Conservation (phyloP, 495 filamentous ascomycete species). For the Aspergillus sclerotioniger region DNA sequence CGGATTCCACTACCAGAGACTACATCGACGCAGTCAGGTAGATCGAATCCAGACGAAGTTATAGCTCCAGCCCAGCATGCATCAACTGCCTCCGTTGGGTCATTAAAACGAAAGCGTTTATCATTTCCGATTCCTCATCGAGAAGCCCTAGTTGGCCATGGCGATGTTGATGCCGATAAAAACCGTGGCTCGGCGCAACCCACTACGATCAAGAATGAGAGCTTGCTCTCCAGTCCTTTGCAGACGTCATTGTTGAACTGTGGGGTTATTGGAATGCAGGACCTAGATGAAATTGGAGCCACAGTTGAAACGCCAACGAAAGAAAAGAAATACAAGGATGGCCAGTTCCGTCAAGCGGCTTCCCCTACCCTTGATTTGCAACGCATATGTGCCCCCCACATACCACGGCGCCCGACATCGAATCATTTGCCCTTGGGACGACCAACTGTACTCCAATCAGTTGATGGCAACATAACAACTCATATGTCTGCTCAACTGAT, state of each 20-base stretch:
- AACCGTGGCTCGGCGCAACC: slow-evolving; percentile 15
- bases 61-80: background rate
- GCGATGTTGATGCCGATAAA: background rate
- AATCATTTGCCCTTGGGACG: background rate
- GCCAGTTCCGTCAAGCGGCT: background rate
- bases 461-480: slow-evolving; percentile 23
- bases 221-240: slow-evolving; percentile 32
- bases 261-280: slow-evolving; percentile 52
- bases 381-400: background rate
- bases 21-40: slow-evolving; percentile 16
- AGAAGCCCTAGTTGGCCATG: too few relatives aligned
- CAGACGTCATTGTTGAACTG: slow-evolving; percentile 28
- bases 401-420: background rate
- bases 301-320: slow-evolving; percentile 62
- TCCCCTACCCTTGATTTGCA: background rate
- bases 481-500: background rate
- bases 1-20: background rate
- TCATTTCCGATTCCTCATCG: slow-evolving; percentile 13
- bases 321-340: slow-evolving; percentile 36
- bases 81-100: slow-evolving; percentile 31
- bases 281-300: slow-evolving; percentile 68
- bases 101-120: slow-evolving; percentile 24
- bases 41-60: slow-evolving; percentile 10
- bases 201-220: slow-evolving; percentile 33
- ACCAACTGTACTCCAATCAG: slow-evolving; percentile 21